Conservation (phyloP, 768 basidiomycete genomes). For the Phlebiopsis flavidoalba region DNA sequence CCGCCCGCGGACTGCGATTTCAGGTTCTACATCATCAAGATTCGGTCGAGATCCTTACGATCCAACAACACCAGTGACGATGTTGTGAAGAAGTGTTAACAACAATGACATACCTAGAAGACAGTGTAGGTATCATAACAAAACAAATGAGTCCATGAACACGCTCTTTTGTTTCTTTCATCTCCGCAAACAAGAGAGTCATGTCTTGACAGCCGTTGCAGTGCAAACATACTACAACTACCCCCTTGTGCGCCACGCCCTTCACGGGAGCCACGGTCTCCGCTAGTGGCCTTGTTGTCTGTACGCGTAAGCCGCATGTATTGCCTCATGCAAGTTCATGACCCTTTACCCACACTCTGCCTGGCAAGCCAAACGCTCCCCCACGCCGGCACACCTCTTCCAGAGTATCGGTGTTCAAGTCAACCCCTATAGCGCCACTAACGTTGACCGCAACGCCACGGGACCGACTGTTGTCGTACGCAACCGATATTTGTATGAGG, state of each 20-base stretch:
- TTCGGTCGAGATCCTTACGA: too few relatives aligned
- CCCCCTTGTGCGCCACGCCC: not conserved
- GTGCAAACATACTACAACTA: not conserved
- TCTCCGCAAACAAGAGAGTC: not conserved
- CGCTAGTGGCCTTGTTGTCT: not conserved
- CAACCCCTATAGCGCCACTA: conserved; percentile 47
- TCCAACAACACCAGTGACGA: too few relatives aligned
- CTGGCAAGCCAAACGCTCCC: conserved; percentile 63
- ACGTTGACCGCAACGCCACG: conserved; percentile 55
- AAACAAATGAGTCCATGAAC: too few relatives aligned
- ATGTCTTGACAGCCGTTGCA: not conserved
- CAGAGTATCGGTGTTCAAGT: conserved; percentile 42
- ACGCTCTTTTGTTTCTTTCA: not conserved
- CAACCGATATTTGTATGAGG: conserved; percentile 57
- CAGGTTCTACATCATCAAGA: too few relatives aligned
- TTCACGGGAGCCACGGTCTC: not conserved
- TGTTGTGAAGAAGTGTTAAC: too few relatives aligned
- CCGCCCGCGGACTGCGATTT: too few relatives aligned
- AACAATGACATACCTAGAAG: too few relatives aligned
- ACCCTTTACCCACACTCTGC: conserved; percentile 48
- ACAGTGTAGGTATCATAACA: too few relatives aligned
- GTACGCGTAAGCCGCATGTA: not conserved
- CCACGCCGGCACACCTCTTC: conserved; percentile 73
- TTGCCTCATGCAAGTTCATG: conserved; percentile 10
- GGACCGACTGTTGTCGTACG: conserved; percentile 51